Conservation (phyloP, 768 basidiomycete genomes). For the Lactarius trivialis region DNA sequence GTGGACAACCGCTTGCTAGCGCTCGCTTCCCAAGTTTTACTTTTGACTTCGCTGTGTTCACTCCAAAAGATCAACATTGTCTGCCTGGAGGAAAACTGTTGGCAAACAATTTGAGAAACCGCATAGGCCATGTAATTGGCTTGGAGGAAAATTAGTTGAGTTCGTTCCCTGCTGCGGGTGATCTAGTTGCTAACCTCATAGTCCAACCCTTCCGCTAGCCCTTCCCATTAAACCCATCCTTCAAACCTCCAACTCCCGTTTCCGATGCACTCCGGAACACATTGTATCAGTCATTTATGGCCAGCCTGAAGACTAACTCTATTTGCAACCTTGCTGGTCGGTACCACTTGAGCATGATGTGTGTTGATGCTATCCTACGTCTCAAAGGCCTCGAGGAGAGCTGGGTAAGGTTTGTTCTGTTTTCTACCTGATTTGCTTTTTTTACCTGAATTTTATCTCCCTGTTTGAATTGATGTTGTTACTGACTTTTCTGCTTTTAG, state of each 20-base stretch:
- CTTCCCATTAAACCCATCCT: constrained; percentile 80
- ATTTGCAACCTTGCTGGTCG: constrained; percentile 54
- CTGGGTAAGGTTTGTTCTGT: constrained; percentile 60
- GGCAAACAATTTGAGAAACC: constrained; percentile 19
- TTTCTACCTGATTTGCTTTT: not conserved
- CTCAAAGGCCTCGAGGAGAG: constrained; percentile 70
- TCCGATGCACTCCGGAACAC: constrained; percentile 51
- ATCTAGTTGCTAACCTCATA: constrained; percentile 14
- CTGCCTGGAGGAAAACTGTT: constrained; percentile 11
- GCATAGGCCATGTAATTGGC: constrained; percentile 48
- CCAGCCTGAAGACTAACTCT: constrained; percentile 47
- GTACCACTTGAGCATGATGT: constrained; percentile 65
- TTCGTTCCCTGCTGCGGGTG: constrained; percentile 26
- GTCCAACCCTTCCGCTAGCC: constrained; percentile 44
- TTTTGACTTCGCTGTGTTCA: no score
- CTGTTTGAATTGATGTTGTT: not conserved
- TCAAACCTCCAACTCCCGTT: constrained; percentile 72
- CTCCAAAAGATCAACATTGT: not conserved
- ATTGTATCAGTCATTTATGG: constrained; percentile 58
- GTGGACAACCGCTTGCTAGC: no score
- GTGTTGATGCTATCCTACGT: constrained; percentile 76
- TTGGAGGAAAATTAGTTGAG: constrained; percentile 51
- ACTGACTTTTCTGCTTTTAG: constrained; percentile 25
- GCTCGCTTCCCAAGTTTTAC: no score
- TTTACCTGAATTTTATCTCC: constrained; percentile 24